Evolutionary conservation across 805 yeast genomes (phyloP), one percentile per base, ranked within the genome.

Genomic region (Teunomyces aglyptinius): DNA sequence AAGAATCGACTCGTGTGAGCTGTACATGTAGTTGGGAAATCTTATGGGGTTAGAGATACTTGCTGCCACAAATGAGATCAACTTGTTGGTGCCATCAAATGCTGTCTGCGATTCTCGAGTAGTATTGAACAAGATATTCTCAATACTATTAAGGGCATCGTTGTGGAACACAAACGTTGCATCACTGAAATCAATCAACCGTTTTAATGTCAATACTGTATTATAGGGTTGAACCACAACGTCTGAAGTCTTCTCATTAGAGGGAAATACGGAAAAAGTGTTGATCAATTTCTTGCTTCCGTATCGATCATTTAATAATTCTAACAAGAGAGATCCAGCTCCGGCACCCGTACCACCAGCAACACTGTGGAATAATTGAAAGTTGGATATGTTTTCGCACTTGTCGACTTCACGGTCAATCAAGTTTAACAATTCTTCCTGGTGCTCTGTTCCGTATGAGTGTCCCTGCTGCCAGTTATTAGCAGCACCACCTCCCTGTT

Each of bases 331-430:
- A 0, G 96, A 87, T 0, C 99, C 99, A 31, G 90, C 80, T 3
- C 99, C 99, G 0, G 97, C 87, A 0, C 99, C 99, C 0, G 99
- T 94, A 33, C 99, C 99, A 31, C 99, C 99, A 0, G 97, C 98
- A 4, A 94, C 96, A 3, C 97, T 86, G 66, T 94, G 99, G 43
- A 91, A 65, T 53, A 94, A 68, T 71, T 90, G 96, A 64, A 94
- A 94, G 4, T 95, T 96, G 53, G 91, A 94, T 44, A 90, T 70
- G 46, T 85, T 85, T 52, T 95, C 98, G 54, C 96, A 85, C 27
- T 86, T 83, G 59, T 94, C 99, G 34, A 90, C 76, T 57, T 94
- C 97, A 46, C 94, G 77, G 59, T 90, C 97, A 20, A 94, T 76
- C 77, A 90, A 81, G 56, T 89, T 92, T 46, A 87, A 54, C 33